These are phyloP conservation scores for Amphibolis antarctica DNA, from an alignment of 106 monocot genomes.

Conservation along the genomic window DNA sequence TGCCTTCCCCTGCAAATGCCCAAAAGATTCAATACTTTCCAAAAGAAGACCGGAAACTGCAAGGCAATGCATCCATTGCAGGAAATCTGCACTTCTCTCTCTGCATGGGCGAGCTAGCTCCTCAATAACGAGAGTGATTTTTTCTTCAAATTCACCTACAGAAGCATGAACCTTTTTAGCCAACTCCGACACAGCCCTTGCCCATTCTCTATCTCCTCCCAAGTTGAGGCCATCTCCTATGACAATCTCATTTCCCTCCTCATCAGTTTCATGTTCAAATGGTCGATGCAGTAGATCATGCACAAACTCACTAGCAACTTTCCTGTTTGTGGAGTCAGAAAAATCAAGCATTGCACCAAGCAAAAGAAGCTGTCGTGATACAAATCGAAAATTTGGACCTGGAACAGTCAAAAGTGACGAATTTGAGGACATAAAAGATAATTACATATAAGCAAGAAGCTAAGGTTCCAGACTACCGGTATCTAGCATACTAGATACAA, in stretches of 20 bases:
- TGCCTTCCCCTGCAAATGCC: conserved; percentile 39
- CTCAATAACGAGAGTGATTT: conserved; percentile 33
- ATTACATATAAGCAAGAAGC: background rate
- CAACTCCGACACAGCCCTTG: conserved; percentile 54
- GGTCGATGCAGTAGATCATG: conserved; percentile 52
- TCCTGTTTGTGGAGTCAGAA: conserved; percentile 72
- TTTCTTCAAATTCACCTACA: conserved; percentile 78
- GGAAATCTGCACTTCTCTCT: conserved; percentile 71
- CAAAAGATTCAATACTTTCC: conserved; percentile 46
- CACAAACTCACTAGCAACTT: conserved; percentile 59
- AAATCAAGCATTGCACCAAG: conserved; percentile 84
- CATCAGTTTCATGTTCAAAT: conserved; percentile 57
- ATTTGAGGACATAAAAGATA: background rate
- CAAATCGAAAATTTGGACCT: conserved; percentile 80
- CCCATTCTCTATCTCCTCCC: conserved; percentile 78
- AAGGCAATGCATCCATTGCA: conserved; percentile 95
- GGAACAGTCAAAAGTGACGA: conserved; percentile 6
- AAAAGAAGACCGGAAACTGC: conserved; percentile 58
- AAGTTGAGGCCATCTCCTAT: conserved; percentile 81
- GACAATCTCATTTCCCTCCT: conserved; percentile 45
- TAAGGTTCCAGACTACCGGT: no score
- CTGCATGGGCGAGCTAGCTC: conserved; percentile 68
- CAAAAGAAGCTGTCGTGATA: conserved; percentile 67
- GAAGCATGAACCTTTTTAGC: conserved; percentile 77
- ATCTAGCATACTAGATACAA: no score